A percentile compares a stretch with the other conserved stretches of the same genome.
phyloP scores from a whole-genome alignment of 2,329 filamentous ascomycete genomes.

The Fusarium newnesense region DNA sequence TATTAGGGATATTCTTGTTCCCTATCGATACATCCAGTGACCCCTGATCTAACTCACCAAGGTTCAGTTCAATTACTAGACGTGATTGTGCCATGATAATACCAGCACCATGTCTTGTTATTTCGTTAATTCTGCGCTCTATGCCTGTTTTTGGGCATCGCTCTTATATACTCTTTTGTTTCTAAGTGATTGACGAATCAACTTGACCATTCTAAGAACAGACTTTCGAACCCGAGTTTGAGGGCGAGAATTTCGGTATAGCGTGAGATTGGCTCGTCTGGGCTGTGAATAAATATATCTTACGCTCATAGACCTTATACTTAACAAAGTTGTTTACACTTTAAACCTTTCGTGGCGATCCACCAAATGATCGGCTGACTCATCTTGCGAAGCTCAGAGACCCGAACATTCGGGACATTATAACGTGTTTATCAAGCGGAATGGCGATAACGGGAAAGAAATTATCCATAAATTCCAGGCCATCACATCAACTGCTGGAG shows the following conservation, averaged over 20 bases:
- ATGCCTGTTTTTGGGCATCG: accelerated
- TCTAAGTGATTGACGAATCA: too few species aligned
- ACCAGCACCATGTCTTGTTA: too few species aligned
- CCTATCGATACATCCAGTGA: accelerated
- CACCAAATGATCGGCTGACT: background rate
- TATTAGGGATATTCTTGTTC: too few species aligned
- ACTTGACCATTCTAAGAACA: accelerated
- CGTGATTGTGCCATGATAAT: background rate
- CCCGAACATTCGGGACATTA: too few species aligned
- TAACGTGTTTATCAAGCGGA: accelerated
- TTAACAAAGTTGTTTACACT: accelerated
- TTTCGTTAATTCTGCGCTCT: too few species aligned
- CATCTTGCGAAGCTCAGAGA: background rate
- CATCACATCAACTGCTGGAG: background rate
- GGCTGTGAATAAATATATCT: too few species aligned
- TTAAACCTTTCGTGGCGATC: background rate
- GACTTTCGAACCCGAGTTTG: too few species aligned
- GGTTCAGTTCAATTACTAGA: too few species aligned
- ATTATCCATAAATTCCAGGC: too few species aligned
- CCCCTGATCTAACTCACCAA: too few species aligned
- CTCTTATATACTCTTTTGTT: accelerated
- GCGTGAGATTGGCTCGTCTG: accelerated
- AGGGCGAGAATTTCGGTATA: accelerated
- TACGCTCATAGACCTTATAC: accelerated
- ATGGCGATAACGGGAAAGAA: accelerated